Evolutionary conservation across 306 rosid species (phyloP).

Genomic region (Cicer chorassanicum): DNA sequence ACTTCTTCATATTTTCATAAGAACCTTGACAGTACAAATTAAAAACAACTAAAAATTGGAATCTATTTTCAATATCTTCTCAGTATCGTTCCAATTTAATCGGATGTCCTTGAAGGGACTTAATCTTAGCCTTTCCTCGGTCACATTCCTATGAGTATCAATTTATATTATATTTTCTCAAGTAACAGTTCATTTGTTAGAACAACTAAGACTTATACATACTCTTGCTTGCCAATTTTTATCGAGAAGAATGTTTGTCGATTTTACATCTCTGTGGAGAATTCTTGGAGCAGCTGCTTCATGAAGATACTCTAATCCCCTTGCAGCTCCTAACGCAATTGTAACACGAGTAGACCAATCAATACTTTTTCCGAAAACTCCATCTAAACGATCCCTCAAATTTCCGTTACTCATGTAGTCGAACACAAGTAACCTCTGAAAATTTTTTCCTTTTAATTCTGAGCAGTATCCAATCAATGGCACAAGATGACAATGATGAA

Average conservation of each 20-base stretch:
- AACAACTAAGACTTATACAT: constrained; percentile 51
- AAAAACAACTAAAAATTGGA: constrained; percentile 21
- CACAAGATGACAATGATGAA: constrained; percentile 93
- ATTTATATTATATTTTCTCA: background rate
- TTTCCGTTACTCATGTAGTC: constrained; percentile 83
- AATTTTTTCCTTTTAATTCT: constrained; percentile 72
- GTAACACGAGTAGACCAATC: constrained; percentile 85
- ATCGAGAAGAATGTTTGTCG: constrained; percentile 95
- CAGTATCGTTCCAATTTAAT: background rate
- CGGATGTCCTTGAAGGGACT: too few relatives aligned
- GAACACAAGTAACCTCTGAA: constrained; percentile 82
- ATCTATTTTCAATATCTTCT: background rate
- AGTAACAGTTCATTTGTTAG: constrained; percentile 17
- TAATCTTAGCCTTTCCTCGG: background rate
- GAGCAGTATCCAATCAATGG: constrained; percentile 91
- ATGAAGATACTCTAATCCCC: constrained; percentile 96
- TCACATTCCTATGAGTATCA: background rate
- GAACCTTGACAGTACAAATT: background rate
- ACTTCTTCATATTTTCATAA: background rate
- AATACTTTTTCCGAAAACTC: constrained; percentile 56
- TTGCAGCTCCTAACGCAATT: constrained; percentile 95
- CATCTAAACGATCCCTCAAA: constrained; percentile 88
- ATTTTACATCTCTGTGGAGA: constrained; percentile 94
- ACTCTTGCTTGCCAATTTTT: constrained; percentile 86
- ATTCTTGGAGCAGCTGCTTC: constrained; percentile 98